Base-by-base conservation (phyloP, 306 rosid genomes). In the Cicer yamashitae region DNA sequence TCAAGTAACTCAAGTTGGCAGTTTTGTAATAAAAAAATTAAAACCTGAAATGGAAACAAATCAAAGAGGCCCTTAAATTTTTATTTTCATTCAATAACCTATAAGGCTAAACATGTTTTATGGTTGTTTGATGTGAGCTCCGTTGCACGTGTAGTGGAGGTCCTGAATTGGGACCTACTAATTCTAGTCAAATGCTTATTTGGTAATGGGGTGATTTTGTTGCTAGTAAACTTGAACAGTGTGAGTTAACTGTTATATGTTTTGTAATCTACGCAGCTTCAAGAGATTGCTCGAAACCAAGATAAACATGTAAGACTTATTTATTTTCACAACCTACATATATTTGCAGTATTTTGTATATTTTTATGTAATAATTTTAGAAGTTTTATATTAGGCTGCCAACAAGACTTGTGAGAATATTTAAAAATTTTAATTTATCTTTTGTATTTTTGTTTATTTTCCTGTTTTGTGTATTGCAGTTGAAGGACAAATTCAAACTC, bases 231-330 rank as follows among this genome's bases (percentile, higher is more conserved):
- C 44, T 37, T 68, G 66, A 34, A 73, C 18, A 60, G 39, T 17
- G 60, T 73, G 30, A 50, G 62, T 53, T 84, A 51, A 77, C 74
- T 60, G 25, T 30, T 46, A 18, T 53, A 14, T 64, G 8, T 64
- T 53, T 75, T 46, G 52, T 59, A 50, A 70, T 78, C 62, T 59
- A 20, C 84, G 91, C 92, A 91, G 96, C 89, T 91, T 81, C 54
- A 64, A 12, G 92, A 87, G 74, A 87, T 89, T 73, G 86, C 85
- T 47, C 82, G 41, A 74, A 70, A 67, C 69, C 85, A 86, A 69
- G 82, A 73, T 81, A 73, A 85, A 53, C 81, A 74, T 59, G 94
- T 89, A 79, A 85, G 91, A 70, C 70, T 8, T 6, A 10, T 48
- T 63, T 65, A 47, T 57, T 30, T 13, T 17, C 44, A 51, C 40